Base-by-base conservation (phyloP, 2,329 filamentous ascomycete genomes). In the Penicillium digitatum region DNA sequence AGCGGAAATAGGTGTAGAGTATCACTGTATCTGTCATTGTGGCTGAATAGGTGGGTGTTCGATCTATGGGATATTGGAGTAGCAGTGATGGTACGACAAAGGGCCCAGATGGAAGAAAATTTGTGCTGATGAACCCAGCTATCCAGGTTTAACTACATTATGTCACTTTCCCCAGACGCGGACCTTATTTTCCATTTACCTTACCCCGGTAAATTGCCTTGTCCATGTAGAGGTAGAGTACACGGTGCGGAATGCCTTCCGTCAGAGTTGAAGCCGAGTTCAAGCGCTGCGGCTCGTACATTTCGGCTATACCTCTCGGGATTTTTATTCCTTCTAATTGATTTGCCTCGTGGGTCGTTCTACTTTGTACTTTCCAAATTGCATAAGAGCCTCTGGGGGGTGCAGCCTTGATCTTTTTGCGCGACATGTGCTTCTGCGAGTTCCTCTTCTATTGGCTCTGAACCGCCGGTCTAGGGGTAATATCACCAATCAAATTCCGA, bases 1-100 rank as follows among this genome's bases (percentile, higher is more conserved):
- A 87, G 58, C 82, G 78, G 70, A 81, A 85, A 72, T 85, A 86
- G 57, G 78, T 81, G 73, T 86, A 79, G 10, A 87, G 78, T 2
- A 67, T 71, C 44, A 70, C 54, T 57, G 56, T 58, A 34, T 59
- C 54, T 48, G 61, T 18, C 61, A 65, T 70, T 55, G 51, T 62
- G 14, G 9, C 22, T 42, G 50, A 16, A 42, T n/a, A 31, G 18
- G 46, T 34, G n/a, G 29, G 22, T 32, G 16, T 11, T 43, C 11
- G 37, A 31, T 37, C 16, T 40, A 37, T 35, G 12, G 2, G 35
- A 34, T 26, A 18, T 31, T 35, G 37, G 14, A 16, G n/a, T 29
- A 12, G 22, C 6, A 3, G 9, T 14, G 20, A 29, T 26, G 16
- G 24, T 16, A 29, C 8, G 9, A 9, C 27, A 22, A 29, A 9